These are phyloP conservation scores for Colletotrichum musae DNA, from an alignment of 2,329 filamentous ascomycete species.

Conservation along the genomic window DNA sequence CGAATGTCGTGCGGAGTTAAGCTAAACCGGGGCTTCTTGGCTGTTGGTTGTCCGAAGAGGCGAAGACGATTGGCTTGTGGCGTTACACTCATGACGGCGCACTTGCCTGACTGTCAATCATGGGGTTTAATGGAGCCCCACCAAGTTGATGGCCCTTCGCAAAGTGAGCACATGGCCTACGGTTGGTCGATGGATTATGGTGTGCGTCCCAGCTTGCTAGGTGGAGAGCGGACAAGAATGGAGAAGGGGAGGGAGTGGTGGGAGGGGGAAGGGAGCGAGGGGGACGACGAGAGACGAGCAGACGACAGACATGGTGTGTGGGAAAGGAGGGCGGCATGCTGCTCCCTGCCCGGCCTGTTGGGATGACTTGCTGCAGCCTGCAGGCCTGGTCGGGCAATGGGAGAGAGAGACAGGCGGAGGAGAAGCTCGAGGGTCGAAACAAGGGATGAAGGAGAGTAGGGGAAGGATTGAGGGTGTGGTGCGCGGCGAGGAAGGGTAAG, in stretches of 20 bases:
- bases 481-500: background rate
- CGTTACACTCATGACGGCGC: slow-evolving; percentile 27
- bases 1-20: background rate
- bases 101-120: slow-evolving; percentile 37
- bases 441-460: slow-evolving; percentile 22
- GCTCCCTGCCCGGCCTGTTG: slow-evolving; percentile 22
- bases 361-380: slow-evolving; percentile 14
- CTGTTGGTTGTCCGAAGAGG: slow-evolving; percentile 16
- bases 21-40: slow-evolving; percentile 8
- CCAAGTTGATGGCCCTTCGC: slow-evolving; percentile 17
- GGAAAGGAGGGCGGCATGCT: slow-evolving; percentile 7
- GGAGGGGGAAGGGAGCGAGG: background rate
- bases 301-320: slow-evolving; percentile 4
- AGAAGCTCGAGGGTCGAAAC: slow-evolving; percentile 9
- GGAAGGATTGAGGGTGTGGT: slow-evolving; percentile 4
- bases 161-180: slow-evolving; percentile 29
- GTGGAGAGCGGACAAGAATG: background rate
- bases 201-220: background rate
- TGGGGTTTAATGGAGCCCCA: slow-evolving; percentile 35
- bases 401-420: background rate
- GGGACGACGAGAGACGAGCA: too few species aligned
- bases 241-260: background rate
- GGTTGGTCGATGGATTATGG: slow-evolving; percentile 1
- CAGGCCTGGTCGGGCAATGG: slow-evolving; percentile 12
- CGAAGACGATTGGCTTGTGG: slow-evolving; percentile 31